Evolutionary conservation across 331 rosid species (phyloP), one percentile per base, ranked within the genome.

Genomic region (Erythrophleum ivorense): DNA sequence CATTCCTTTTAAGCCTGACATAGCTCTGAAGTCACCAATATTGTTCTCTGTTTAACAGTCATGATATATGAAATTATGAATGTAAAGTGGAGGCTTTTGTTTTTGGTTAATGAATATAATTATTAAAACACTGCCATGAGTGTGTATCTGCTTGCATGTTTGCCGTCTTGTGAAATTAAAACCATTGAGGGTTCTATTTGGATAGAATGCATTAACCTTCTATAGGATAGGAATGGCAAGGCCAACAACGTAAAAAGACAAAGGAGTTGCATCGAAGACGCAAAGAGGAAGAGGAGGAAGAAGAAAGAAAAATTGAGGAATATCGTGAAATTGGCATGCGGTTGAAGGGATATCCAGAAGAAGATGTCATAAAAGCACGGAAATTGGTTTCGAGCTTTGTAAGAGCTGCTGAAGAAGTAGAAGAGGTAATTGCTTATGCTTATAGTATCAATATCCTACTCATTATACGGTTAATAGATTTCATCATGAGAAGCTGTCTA

Each of bases 171-270:
- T 80, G 13, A 77, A 71, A 58, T 63, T 45, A 57, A 68, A 21
- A 34, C 55, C 46, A 34, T 29, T 81, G 59, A 78, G 34, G 59
- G 41, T 34, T 81, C 77, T 78, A 79, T 81, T 81, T 84, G 80
- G 83, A 40, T 78, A 83, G 82, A 48, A 80, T 75, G 85, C 78
- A 83, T 71, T 92, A 75, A 85, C 78, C 49, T 70, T 73, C 29
- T 84, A 49, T 75, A 45, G 36, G 21, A 81, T 81, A 95, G 98
- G 98, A 93, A 89, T 95, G 99, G 99, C 99, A 95, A 95, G 90
- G 94, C 48, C 86, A 7, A 9, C 97, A 89, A 74, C 93, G 89
- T 77, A 84, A 93, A 78, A 91, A 85, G 81, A 93, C 93, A 6
- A 90, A 87, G 87, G 92, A 90, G 88, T 81, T 91, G 79, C 90